A percentile compares a stretch with the other conserved stretches of the same genome.
Conservation (phyloP, 192 early-diverging fungal genomes). For the Entophlyctis luteolus region DNA sequence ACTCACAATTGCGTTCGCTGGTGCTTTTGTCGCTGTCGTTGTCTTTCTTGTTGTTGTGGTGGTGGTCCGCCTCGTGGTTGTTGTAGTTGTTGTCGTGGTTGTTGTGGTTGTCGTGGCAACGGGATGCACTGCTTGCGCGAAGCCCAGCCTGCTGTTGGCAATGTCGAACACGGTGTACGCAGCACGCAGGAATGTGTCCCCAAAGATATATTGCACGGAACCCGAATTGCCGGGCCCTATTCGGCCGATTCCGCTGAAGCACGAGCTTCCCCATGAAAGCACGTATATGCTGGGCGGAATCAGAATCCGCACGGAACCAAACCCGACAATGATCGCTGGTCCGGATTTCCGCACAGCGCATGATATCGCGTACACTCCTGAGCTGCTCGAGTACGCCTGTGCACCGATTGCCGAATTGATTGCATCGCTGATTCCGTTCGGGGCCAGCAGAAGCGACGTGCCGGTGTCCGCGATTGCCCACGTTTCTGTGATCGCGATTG, state of each 20-base stretch:
- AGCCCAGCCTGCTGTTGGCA: conserved; percentile 24
- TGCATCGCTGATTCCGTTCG: conserved; percentile 9
- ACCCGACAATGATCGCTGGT: conserved; percentile 4
- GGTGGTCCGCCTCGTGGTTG: neutral
- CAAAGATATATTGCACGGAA: conserved; percentile 24
- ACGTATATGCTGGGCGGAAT: conserved; percentile 13
- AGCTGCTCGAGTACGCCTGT: conserved; percentile 11
- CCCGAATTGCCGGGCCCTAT: neutral
- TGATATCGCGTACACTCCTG: neutral
- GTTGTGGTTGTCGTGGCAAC: neutral
- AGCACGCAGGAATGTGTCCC: conserved; percentile 30
- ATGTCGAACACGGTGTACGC: conserved; percentile 42
- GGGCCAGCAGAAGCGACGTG: conserved; percentile 28
- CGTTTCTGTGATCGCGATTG: neutral
- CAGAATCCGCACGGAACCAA: neutral
- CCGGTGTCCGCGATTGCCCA: conserved; percentile 36
- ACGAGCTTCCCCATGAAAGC: conserved; percentile 1
- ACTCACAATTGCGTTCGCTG: too few relatives aligned
- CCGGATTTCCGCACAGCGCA: neutral
- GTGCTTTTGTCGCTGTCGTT: neutral
- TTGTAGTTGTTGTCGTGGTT: neutral
- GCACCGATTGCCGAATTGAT: conserved; percentile 39
- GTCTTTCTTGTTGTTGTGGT: neutral
- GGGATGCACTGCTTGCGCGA: conserved; percentile 26
- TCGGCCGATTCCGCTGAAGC: conserved; percentile 23